Conservation (phyloP, 164 flowering plant species). For the Annona squamosa region DNA sequence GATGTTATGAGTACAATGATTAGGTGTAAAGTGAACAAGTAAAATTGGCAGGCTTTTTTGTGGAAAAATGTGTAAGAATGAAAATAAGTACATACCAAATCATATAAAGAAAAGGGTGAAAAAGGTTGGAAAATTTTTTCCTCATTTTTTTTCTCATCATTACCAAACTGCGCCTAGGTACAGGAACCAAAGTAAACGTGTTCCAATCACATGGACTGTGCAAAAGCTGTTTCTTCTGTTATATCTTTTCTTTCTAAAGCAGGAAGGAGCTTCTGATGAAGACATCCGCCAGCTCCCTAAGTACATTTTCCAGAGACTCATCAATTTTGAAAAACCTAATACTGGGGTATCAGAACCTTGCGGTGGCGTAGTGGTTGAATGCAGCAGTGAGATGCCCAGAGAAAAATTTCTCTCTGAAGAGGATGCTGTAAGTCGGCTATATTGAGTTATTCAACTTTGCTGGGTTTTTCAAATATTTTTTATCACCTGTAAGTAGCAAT, state of each 20-base stretch:
- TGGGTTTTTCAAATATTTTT: background rate
- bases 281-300: constrained; percentile 57
- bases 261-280: constrained; percentile 80
- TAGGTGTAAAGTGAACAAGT: too few relatives aligned
- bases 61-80: too few relatives aligned
- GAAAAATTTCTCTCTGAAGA: constrained; percentile 46
- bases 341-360: constrained; percentile 37
- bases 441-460: background rate
- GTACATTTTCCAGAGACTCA: constrained; percentile 42
- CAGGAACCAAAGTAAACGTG: too few relatives aligned
- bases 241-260: constrained; percentile 11
- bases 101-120: too few relatives aligned
- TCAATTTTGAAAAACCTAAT: constrained; percentile 32
- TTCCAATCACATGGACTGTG: too few relatives aligned
- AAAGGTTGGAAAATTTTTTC: too few relatives aligned
- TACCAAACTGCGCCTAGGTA: too few relatives aligned
- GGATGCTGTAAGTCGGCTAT: constrained; percentile 50
- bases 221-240: background rate
- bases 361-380: constrained; percentile 63
- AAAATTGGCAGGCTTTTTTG: too few relatives aligned
- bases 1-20: too few relatives aligned
- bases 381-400: constrained; percentile 38
- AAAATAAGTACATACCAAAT: too few relatives aligned
- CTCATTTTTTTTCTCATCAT: too few relatives aligned
- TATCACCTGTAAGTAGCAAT: background rate